These are phyloP conservation scores for Andrographis paniculata DNA, from an alignment of 305 asterid species.

Conservation along the genomic window DNA sequence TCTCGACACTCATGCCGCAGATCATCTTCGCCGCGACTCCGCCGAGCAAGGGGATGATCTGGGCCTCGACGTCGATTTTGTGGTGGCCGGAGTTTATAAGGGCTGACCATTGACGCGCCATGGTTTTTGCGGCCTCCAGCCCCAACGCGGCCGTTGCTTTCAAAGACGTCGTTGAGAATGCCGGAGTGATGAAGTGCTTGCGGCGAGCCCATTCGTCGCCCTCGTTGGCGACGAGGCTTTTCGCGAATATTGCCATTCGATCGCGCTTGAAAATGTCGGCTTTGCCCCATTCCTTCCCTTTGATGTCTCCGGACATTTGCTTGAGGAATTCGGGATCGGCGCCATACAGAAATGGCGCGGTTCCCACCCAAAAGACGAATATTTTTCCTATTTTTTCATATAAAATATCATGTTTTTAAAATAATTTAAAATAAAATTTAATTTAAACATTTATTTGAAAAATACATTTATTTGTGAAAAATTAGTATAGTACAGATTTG, in stretches of 20 bases:
- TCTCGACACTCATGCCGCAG: no score
- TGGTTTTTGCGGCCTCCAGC: no score
- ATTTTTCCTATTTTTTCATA: constrained; percentile 75
- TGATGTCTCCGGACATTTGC: constrained; percentile 47
- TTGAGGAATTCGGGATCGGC: constrained; percentile 73
- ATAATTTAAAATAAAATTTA: neutral
- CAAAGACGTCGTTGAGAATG: constrained; percentile 63
- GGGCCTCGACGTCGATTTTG: no score
- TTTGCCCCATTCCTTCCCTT: constrained; percentile 81
- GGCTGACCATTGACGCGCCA: no score
- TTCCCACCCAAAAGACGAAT: constrained; percentile 70
- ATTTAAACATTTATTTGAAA: no score
- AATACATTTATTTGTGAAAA: no score
- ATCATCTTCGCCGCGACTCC: no score
- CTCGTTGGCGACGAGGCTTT: constrained; percentile 74
- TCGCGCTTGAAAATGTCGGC: constrained; percentile 71
- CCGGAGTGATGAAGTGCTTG: constrained; percentile 66
- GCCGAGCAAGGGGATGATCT: no score
- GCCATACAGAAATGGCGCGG: constrained; percentile 74
- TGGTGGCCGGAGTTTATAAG: no score
- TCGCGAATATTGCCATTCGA: constrained; percentile 85
- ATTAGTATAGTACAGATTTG: no score
- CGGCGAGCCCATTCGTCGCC: constrained; percentile 94
- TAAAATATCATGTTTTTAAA: neutral
- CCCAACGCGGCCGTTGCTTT: no score